A percentile compares a stretch with the other conserved stretches of the same genome.
Evolutionary conservation across 306 rosid genomes (phyloP).

Genomic region (Glycyrrhiza uralensis): DNA sequence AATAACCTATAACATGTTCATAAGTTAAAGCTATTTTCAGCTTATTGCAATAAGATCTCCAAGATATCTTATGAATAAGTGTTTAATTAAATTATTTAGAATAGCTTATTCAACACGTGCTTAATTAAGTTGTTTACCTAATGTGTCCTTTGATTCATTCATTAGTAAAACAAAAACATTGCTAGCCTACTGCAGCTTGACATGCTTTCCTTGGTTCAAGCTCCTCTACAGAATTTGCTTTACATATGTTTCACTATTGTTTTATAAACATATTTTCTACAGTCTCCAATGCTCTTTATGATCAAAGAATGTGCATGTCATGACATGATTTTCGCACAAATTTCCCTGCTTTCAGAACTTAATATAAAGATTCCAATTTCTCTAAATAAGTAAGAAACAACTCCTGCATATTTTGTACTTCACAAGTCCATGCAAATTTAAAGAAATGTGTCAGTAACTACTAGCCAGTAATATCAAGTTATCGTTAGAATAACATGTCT

Average conservation of each 20-base stretch:
- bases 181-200: not conserved
- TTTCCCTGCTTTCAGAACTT: not conserved
- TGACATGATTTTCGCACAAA: constrained; percentile 3
- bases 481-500: not conserved
- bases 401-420: not conserved
- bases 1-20: too few relatives aligned
- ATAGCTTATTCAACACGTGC: too few relatives aligned
- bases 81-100: too few relatives aligned
- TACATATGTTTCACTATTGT: not conserved
- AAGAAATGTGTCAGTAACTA: not conserved
- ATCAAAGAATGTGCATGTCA: not conserved
- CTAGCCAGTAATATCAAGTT: not conserved
- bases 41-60: too few relatives aligned
- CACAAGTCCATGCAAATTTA: not conserved
- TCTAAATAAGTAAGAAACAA: not conserved
- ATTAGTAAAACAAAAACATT: not conserved
- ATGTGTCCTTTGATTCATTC: too few relatives aligned
- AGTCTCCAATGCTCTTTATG: not conserved
- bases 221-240: not conserved
- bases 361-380: not conserved
- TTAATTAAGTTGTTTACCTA: too few relatives aligned
- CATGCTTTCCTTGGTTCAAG: constrained; percentile 1
- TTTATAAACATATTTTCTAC: not conserved
- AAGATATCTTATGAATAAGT: too few relatives aligned
- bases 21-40: too few relatives aligned